Conservation (phyloP, 768 basidiomycete species). For the Suillus fuscotomentosus region DNA sequence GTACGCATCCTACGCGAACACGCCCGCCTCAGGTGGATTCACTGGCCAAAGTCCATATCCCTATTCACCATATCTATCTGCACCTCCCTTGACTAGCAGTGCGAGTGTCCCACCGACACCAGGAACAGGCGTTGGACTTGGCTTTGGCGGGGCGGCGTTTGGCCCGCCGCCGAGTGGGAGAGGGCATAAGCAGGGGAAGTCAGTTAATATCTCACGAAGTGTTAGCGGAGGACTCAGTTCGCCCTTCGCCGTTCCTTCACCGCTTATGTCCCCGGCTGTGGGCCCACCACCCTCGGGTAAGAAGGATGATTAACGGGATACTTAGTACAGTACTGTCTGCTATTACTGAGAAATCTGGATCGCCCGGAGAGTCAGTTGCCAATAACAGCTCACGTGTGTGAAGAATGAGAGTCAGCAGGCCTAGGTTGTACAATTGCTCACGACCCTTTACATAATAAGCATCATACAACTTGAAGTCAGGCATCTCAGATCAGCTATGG, state of each 20-base stretch:
- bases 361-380: neutral
- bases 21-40: constrained; percentile 33
- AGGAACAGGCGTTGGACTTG: constrained; percentile 21
- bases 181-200: constrained; percentile 14
- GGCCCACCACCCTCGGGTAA: constrained; percentile 18
- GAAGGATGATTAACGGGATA: constrained; percentile 27
- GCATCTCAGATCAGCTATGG: constrained; percentile 10
- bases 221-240: constrained; percentile 15
- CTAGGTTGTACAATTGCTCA: neutral
- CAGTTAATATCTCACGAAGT: constrained; percentile 7
- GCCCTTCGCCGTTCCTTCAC: constrained; percentile 20
- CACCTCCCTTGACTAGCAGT: constrained; percentile 35
- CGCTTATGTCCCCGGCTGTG: constrained; percentile 20
- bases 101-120: constrained; percentile 24
- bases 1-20: constrained; percentile 33
- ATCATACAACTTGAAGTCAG: neutral
- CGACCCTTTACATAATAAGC: neutral
- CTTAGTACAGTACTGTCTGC: constrained; percentile 1
- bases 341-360: neutral
- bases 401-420: neutral
- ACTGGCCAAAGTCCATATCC: constrained; percentile 26
- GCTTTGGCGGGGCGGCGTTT: constrained; percentile 20
- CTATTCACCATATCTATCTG: constrained; percentile 31
- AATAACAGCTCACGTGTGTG: neutral
- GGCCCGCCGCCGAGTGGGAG: constrained; percentile 13